phyloP scores from a whole-genome alignment of 345 rosid genomes.

The Eucalyptus fibrosa region DNA sequence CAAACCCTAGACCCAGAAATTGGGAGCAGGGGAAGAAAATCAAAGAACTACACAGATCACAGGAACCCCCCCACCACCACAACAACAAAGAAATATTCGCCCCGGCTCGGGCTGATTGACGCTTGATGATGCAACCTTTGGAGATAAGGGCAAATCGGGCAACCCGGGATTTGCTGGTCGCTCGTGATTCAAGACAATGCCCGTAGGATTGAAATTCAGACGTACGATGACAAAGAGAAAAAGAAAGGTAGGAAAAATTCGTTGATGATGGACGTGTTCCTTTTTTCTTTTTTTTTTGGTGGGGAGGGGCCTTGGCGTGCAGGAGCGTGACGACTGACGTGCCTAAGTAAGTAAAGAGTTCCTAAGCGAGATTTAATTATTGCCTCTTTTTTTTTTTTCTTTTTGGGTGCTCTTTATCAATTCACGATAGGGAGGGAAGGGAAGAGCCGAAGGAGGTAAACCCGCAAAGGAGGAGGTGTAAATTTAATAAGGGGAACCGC shows the following conservation, averaged over 20 bases:
- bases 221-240: not conserved
- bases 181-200: not conserved
- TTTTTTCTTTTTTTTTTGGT: too few relatives aligned
- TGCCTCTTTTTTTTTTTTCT: not conserved
- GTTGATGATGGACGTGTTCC: not conserved
- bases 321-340: not conserved
- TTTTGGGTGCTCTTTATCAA: not conserved
- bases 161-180: not conserved
- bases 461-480: not conserved
- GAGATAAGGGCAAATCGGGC: not conserved
- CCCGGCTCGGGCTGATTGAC: not conserved
- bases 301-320: not conserved
- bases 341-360: not conserved
- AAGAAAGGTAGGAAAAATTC: not conserved
- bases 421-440: not conserved
- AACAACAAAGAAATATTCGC: not conserved
- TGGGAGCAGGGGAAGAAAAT: not conserved
- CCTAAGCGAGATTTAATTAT: not conserved
- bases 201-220: not conserved
- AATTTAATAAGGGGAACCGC: not conserved
- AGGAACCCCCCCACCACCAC: not conserved
- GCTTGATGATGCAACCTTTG: not conserved
- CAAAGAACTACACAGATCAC: not conserved
- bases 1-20: not conserved
- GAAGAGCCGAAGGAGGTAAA: not conserved